A percentile compares a stretch with the other conserved stretches of the same genome.
Conservation (phyloP, 192 early-diverging fungal genomes). For the Entomortierella chlamydospora region DNA sequence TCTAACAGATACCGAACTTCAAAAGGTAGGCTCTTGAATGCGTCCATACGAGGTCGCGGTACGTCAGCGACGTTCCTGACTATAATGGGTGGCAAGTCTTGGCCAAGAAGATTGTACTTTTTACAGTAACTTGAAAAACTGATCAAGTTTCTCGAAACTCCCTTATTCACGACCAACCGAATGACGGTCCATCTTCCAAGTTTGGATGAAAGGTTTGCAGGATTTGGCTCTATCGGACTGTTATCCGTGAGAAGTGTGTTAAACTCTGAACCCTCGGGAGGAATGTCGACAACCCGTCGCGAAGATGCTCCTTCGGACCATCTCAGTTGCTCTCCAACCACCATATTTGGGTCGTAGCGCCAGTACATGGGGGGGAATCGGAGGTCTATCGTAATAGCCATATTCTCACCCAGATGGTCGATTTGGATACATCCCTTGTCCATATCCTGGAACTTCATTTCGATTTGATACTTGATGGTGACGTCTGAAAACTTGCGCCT, state of each 20-base stretch:
- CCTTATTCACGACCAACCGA: slow-evolving; percentile 19
- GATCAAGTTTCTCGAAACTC: neutral
- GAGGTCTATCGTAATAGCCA: slow-evolving; percentile 52
- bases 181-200: slow-evolving; percentile 61
- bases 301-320: slow-evolving; percentile 33
- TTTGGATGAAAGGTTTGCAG: slow-evolving; percentile 29
- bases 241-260: neutral
- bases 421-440: slow-evolving; percentile 34
- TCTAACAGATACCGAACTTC: slow-evolving; percentile 63
- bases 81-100: neutral
- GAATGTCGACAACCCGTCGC: slow-evolving; percentile 52
- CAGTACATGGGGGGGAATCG: slow-evolving; percentile 57
- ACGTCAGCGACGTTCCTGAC: neutral
- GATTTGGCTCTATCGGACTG: slow-evolving; percentile 28
- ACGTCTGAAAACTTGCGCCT: slow-evolving; percentile 12
- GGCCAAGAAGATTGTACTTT: slow-evolving; percentile 42
- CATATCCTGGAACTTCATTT: slow-evolving; percentile 44
- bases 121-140: slow-evolving; percentile 41
- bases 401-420: neutral
- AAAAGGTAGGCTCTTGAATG: slow-evolving; percentile 25
- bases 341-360: slow-evolving; percentile 27
- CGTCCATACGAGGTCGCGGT: slow-evolving; percentile 17
- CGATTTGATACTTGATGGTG: slow-evolving; percentile 37
- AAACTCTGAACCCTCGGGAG: slow-evolving; percentile 7
- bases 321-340: slow-evolving; percentile 1